Evolutionary conservation across 2,329 filamentous ascomycete genomes (phyloP).

Genomic region (Shiraia sp.): DNA sequence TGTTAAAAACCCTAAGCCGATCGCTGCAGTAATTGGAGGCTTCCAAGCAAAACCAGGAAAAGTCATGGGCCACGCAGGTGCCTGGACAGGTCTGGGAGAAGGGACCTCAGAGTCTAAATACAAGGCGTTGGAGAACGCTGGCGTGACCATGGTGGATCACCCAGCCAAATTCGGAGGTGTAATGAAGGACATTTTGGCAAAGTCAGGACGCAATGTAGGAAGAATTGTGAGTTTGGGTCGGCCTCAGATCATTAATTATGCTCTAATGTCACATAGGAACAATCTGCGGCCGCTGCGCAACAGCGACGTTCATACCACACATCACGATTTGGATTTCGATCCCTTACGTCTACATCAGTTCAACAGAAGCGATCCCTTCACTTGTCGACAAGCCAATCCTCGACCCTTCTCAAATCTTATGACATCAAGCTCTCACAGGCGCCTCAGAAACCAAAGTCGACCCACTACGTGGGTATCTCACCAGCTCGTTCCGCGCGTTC

Average conservation of each 20-base stretch:
- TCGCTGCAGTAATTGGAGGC: slow-evolving; percentile 72
- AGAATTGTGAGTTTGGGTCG: slow-evolving; percentile 39
- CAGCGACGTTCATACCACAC: slow-evolving; percentile 57
- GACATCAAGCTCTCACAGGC: slow-evolving; percentile 53
- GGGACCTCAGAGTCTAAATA: slow-evolving; percentile 68
- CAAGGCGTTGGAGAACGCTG: slow-evolving; percentile 65
- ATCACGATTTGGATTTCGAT: slow-evolving; percentile 19
- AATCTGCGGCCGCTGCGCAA: slow-evolving; percentile 41
- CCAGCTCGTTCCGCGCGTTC: slow-evolving; percentile 65
- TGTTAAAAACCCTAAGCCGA: slow-evolving; percentile 68
- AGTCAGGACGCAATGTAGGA: slow-evolving; percentile 46
- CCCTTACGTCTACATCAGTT: slow-evolving; percentile 4
- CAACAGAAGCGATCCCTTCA: slow-evolving; percentile 58
- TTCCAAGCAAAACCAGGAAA: slow-evolving; percentile 64
- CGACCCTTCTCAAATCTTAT: slow-evolving; percentile 59
- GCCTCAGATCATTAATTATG: not conserved
- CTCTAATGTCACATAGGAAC: slow-evolving; percentile 27
- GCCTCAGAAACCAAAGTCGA: slow-evolving; percentile 32
- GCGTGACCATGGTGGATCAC: slow-evolving; percentile 73
- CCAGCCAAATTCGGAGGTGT: slow-evolving; percentile 73
- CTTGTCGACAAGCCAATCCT: slow-evolving; percentile 57
- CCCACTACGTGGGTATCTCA: slow-evolving; percentile 63
- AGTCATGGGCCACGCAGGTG: slow-evolving; percentile 80
- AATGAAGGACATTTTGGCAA: slow-evolving; percentile 64
- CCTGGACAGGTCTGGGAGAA: slow-evolving; percentile 70